Base-by-base conservation (phyloP, 164 flowering plant genomes). In the Aristolochia californica region DNA sequence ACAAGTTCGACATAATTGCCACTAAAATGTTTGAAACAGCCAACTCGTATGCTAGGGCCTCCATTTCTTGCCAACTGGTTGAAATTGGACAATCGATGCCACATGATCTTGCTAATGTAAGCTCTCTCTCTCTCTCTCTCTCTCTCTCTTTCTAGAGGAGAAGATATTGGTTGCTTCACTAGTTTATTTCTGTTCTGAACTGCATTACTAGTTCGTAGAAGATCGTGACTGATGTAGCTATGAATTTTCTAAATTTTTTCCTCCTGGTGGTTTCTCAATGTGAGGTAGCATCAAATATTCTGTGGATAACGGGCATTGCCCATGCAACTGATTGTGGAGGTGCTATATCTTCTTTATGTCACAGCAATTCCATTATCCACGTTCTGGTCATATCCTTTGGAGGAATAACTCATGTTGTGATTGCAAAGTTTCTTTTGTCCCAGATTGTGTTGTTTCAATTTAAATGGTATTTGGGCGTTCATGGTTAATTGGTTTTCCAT, bases 41-140 rank as follows among this genome's bases (percentile, higher is more conserved):
- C 66, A 7, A 57, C 57, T 74, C 81, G 63, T 62, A 75, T 75
- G n/a, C 55, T 68, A 48, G 64, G 75, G 45, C 54, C 79, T 57
- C 72, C 84, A 14, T 71, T 72, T 70, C 57, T 24, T 30, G 63
- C 63, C 50, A 81, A 82, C 61, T 74, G 84, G 67, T 84, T 80
- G 75, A 91, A 85, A 68, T 72, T 88, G 75, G 97, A 88, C 71
- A 85, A 88, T 70, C 93, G 89, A 18, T 89, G 54, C 98, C 97
- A n/a, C 54, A 74, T 50, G 84, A 75, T 52, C 67, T 93, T 48
- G 79, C 85, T 57, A 74, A 81, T 78, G 98, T 93, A 70, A 75
- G 25, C 16, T 13, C 34, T 53, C 34, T 25, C 56, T 54, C 56
- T 27, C 56, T 27, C 55, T 51, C 55, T 17, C 56, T 20, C 43